Evolutionary conservation across 2,329 filamentous ascomycete genomes (phyloP).

Genomic region (Ophiocordyceps unilateralis): DNA sequence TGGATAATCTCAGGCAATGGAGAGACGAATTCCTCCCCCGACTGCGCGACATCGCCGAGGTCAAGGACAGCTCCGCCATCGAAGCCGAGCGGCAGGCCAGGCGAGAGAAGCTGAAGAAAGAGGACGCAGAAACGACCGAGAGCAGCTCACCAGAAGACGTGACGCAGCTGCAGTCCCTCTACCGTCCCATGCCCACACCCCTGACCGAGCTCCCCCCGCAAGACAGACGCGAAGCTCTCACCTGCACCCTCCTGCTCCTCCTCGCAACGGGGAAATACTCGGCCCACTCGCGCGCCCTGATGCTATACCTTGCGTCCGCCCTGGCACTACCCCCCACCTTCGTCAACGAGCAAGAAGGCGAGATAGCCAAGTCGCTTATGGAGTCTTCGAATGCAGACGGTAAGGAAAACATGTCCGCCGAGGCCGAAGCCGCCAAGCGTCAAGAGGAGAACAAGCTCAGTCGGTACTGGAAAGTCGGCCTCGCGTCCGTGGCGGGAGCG

Average conservation of each 20-base stretch:
- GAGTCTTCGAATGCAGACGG: conserved; percentile 34
- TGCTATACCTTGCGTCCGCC: conserved; percentile 51
- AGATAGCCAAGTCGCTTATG: conserved; percentile 59
- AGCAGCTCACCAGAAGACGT: conserved; percentile 11
- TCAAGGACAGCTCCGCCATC: conserved; percentile 29
- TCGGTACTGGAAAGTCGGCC: conserved; percentile 76
- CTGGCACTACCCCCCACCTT: conserved; percentile 44
- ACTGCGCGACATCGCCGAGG: conserved; percentile 48
- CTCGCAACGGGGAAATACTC: conserved; percentile 59
- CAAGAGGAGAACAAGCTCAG: conserved; percentile 51
- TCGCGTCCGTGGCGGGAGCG: conserved; percentile 77
- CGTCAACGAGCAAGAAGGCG: conserved; percentile 52
- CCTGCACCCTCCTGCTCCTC: conserved; percentile 52
- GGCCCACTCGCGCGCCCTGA: conserved; percentile 52
- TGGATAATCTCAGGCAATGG: conserved; percentile 66
- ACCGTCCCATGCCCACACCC: conserved; percentile 34
- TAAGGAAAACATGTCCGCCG: conserved; percentile 62
- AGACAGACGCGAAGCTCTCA: conserved; percentile 46
- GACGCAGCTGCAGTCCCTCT: conserved; percentile 29
- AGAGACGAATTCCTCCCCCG: conserved; percentile 49
- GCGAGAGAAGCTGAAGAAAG: conserved; percentile 16
- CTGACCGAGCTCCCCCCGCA: conserved; percentile 37
- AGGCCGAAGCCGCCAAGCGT: conserved; percentile 58
- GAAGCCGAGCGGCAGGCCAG: conserved; percentile 28
- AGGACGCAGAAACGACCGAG: conserved; percentile 12